These are phyloP conservation scores for Pseudopediastrum boryanum DNA, from an alignment of 139 green algal species.

Conservation along the genomic window DNA sequence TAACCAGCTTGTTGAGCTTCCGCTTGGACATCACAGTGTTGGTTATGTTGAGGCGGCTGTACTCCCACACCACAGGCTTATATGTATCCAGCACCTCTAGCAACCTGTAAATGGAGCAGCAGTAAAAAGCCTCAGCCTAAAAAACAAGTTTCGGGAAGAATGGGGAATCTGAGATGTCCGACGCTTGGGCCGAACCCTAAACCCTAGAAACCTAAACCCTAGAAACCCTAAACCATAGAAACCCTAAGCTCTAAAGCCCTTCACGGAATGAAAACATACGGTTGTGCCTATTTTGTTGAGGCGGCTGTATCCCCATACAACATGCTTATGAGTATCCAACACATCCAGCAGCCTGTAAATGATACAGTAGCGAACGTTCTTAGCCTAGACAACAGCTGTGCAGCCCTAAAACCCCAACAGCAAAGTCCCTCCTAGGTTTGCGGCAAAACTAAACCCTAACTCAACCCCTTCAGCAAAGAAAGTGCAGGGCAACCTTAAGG, in stretches of 20 bases:
- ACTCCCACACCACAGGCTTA: conserved; percentile 98
- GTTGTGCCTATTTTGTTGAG: conserved; percentile 97
- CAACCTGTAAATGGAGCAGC: conserved; percentile 47
- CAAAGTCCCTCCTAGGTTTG: no score
- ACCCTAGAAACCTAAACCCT: no score
- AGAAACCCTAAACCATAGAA: no score
- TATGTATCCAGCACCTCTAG: conserved; percentile 91
- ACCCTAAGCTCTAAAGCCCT: no score
- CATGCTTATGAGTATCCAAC: conserved; percentile 91
- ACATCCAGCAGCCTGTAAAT: conserved; percentile 71
- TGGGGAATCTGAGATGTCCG: no score
- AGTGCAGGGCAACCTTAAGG: no score
- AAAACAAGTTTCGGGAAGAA: neutral
- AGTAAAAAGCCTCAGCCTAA: neutral
- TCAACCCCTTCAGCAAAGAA: no score
- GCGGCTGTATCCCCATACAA: conserved; percentile 95
- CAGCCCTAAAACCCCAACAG: no score
- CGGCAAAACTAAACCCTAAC: no score
- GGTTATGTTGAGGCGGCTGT: conserved; percentile 95
- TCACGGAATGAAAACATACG: no score
- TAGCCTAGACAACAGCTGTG: no score
- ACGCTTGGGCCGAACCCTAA: no score
- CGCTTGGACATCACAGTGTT: conserved; percentile 98
- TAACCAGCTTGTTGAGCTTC: conserved; percentile 95
- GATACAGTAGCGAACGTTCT: neutral